phyloP scores from a whole-genome alignment of 345 rosid species.

The Camelina hispida region DNA sequence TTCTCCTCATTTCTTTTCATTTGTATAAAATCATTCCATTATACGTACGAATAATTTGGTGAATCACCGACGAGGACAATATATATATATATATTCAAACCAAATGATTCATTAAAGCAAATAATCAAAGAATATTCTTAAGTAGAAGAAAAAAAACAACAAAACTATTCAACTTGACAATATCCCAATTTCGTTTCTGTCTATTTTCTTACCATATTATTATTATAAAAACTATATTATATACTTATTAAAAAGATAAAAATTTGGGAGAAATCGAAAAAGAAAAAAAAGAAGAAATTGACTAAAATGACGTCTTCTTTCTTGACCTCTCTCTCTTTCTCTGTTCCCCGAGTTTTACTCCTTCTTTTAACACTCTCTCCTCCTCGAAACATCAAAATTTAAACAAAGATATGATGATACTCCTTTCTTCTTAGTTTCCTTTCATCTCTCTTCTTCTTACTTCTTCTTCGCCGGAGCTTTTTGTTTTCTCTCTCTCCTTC shows the following conservation, averaged over 20 bases:
- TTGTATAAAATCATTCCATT: not conserved
- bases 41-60: constrained; percentile 38
- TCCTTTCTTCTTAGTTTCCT: not conserved
- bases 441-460: not conserved
- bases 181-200: not conserved
- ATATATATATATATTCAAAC: constrained; percentile 18
- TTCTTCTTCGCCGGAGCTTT: constrained; percentile 7
- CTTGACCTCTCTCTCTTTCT: constrained; percentile 32
- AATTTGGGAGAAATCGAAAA: constrained; percentile 13
- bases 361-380: constrained; percentile 13
- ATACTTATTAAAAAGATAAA: not conserved
- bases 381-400: not conserved
- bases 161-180: not conserved
- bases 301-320: constrained; percentile 38
- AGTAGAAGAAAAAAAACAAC: not conserved
- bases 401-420: constrained; percentile 13
- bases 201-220: not conserved
- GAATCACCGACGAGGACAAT: constrained; percentile 39
- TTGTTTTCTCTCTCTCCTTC: constrained; percentile 18
- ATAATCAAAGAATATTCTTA: constrained; percentile 25
- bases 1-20: not conserved
- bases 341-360: constrained; percentile 37
- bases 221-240: not conserved
- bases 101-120: constrained; percentile 36
- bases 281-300: not conserved